Conservation (phyloP, 768 basidiomycete genomes). For the Artomyces pyxidatus region DNA sequence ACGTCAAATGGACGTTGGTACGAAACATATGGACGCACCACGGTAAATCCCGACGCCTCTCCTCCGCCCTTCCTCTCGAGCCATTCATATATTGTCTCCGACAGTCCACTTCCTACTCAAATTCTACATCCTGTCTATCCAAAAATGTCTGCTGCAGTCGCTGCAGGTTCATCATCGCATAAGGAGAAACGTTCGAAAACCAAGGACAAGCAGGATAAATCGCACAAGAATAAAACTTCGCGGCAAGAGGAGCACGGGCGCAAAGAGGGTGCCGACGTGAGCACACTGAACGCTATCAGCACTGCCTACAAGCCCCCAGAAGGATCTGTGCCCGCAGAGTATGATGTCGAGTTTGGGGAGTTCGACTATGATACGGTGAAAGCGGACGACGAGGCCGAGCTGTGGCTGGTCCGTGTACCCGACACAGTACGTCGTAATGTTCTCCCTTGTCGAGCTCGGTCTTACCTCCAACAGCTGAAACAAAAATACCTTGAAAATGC, state of each 20-base stretch:
- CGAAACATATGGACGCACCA: no score
- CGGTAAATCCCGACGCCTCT: no score
- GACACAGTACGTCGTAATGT: slow-evolving; percentile 1
- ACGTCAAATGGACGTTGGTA: no score
- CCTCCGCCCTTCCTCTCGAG: no score
- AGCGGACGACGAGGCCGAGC: slow-evolving; percentile 11
- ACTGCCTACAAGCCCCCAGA: background rate
- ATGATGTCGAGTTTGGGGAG: slow-evolving; percentile 13
- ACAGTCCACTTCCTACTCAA: no score
- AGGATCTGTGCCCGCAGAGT: background rate
- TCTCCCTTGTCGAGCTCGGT: background rate
- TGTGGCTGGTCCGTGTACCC: slow-evolving; percentile 16
- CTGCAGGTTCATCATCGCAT: no score
- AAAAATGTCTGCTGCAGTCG: no score
- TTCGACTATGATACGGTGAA: slow-evolving; percentile 15
- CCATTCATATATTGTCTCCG: no score
- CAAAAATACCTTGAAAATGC: slow-evolving; percentile 2
- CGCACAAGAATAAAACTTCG: background rate
- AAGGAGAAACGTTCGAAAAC: background rate
- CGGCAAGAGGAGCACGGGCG: background rate
- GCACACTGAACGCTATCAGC: background rate
- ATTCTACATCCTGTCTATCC: no score
- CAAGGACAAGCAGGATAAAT: background rate
- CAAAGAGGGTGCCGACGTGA: background rate
- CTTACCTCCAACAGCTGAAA: slow-evolving; percentile 4